Conservation (phyloP, 1,284 basidiomycete genomes). For the Ceratobasidium sp. region DNA sequence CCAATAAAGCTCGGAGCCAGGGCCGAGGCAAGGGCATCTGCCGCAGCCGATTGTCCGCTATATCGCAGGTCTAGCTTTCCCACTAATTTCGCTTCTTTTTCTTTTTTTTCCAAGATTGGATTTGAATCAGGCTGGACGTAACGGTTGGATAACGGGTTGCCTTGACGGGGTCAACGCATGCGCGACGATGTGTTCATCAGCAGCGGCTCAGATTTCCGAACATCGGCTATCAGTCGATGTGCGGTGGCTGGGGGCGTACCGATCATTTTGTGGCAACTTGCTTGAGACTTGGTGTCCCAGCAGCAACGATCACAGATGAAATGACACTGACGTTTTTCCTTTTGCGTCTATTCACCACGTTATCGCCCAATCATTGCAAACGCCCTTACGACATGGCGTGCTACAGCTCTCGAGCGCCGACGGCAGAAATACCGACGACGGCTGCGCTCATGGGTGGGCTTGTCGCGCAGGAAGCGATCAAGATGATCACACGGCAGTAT, state of each 20-base stretch:
- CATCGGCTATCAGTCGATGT: neutral
- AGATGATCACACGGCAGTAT: conserved; percentile 96
- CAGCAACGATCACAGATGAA: too few species aligned
- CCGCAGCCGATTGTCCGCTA: conserved; percentile 6
- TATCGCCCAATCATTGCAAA: conserved; percentile 25
- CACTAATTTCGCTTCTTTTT: neutral
- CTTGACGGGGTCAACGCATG: neutral
- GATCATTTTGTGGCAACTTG: neutral
- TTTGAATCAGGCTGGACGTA: neutral
- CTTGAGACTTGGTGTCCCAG: too few species aligned
- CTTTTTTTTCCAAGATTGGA: neutral
- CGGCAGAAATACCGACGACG: conserved; percentile 88
- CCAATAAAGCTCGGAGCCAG: neutral
- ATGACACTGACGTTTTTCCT: neutral
- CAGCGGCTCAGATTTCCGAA: conserved; percentile 1
- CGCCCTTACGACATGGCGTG: neutral
- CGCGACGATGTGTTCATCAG: neutral
- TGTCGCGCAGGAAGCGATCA: conserved; percentile 97
- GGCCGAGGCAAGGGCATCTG: neutral
- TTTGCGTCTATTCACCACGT: conserved; percentile 27
- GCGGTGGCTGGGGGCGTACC: neutral
- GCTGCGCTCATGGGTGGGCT: conserved; percentile 93
- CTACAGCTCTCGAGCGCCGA: conserved; percentile 77
- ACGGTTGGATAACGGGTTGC: neutral
- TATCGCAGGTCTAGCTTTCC: neutral